Conservation (phyloP, 2,329 filamentous ascomycete species). For the Cytospora schulzeri region DNA sequence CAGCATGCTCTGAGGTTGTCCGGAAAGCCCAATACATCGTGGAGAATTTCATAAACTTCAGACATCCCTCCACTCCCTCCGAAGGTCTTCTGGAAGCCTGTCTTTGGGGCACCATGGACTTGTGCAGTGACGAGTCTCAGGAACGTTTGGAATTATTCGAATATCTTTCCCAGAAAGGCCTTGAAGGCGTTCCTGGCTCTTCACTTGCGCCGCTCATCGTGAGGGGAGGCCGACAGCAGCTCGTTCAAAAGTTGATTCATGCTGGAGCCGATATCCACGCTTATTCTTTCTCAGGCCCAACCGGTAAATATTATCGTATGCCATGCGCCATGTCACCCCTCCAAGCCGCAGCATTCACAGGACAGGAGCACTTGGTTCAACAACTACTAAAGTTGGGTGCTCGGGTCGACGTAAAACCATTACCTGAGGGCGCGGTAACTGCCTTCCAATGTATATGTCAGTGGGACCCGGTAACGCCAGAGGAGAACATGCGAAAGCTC, state of each 20-base stretch:
- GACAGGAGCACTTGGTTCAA: background rate
- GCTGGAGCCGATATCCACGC: background rate
- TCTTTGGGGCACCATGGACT: background rate
- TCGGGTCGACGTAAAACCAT: background rate
- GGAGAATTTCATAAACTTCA: background rate
- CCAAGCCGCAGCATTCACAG: background rate
- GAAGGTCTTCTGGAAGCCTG: background rate
- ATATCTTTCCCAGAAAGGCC: background rate
- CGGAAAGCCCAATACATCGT: background rate
- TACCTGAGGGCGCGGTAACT: accelerated
- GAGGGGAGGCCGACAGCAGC: background rate
- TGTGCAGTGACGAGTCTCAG: accelerated
- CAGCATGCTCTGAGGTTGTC: background rate
- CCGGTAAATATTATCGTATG: too few relatives aligned
- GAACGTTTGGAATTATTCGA: background rate
- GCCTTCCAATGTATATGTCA: background rate
- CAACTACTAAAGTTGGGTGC: background rate
- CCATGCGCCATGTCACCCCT: background rate
- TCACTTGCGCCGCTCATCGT: background rate
- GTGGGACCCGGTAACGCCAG: background rate
- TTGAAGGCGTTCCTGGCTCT: background rate
- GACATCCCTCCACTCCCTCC: background rate
- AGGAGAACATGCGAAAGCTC: background rate
- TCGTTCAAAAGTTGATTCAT: constrained; percentile 2
- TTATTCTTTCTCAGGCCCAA: background rate